These are phyloP conservation scores for Mucor irregularis DNA, from an alignment of 371 early-diverging fungal species.

Conservation along the genomic window DNA sequence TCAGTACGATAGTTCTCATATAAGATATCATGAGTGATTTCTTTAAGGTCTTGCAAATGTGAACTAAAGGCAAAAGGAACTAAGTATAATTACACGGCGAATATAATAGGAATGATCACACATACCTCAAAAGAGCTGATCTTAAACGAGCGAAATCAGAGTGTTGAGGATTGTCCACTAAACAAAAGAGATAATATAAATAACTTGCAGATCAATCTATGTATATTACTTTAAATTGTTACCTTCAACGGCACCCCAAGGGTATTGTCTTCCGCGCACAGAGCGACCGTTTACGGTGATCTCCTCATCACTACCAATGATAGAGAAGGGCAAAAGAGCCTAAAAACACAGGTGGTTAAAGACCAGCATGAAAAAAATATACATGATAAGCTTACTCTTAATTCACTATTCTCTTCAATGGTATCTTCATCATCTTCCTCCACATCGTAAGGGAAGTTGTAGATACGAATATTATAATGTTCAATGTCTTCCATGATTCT, in stretches of 20 bases:
- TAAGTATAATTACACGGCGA: not conserved
- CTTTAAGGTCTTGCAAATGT: slow-evolving; percentile 93
- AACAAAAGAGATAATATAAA: not conserved
- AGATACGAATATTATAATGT: slow-evolving; percentile 90
- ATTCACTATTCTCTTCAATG: slow-evolving; percentile 93
- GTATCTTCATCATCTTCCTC: slow-evolving; percentile 92
- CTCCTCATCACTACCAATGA: slow-evolving; percentile 96
- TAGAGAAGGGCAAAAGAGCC: slow-evolving; percentile 91
- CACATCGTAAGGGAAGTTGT: slow-evolving; percentile 78
- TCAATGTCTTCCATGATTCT: slow-evolving; percentile 93
- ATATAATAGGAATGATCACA: not conserved
- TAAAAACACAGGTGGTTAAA: not conserved
- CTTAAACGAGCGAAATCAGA: slow-evolving; percentile 97
- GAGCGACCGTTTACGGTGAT: slow-evolving; percentile 71
- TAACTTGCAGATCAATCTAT: not conserved
- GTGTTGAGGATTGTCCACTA: slow-evolving; percentile 84
- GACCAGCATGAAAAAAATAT: not conserved
- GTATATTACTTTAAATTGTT: not conserved
- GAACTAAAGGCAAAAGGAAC: slow-evolving; percentile 53
- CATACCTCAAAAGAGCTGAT: slow-evolving; percentile 81
- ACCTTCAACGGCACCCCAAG: slow-evolving; percentile 98
- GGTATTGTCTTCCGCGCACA: slow-evolving; percentile 96
- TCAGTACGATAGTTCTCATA: slow-evolving; percentile 93
- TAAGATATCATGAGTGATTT: slow-evolving; percentile 80
- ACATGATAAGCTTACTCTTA: slow-evolving; percentile 47